Base-by-base conservation (phyloP, 495 filamentous ascomycete species). In the Glarea lozoyensis region DNA sequence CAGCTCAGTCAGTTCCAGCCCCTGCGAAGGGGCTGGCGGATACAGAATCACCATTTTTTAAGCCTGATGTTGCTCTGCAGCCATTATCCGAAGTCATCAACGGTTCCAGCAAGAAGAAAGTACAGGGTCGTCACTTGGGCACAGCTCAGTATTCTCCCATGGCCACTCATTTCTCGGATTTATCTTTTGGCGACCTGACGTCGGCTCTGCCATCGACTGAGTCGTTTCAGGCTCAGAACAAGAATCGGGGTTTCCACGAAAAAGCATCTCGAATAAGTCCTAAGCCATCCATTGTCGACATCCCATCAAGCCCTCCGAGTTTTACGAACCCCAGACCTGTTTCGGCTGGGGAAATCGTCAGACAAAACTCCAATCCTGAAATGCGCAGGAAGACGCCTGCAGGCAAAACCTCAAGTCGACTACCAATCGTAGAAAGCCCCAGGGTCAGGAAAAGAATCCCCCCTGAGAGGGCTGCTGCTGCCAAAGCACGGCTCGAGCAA, bases 401-500 rank as follows among this genome's bases (percentile, higher is more conserved):
- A 13, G 65, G 63, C 36, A 51, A 61, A 2, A 9, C 27, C 13
- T 47, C 45, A 35, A 50, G 46, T 29, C 25, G 39, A 22, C 32
- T 52, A 29, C 35, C 34, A 42, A 61, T 38, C 53, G 57, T 34
- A 61, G 57, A 32, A 38, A 60, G 13, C 31, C 60, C 34, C 38
- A 57, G 47, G 19, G 64, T 51, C 36, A 69, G 65, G 12, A 65
- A 67, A n/a, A 52, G 59, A 1, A 48, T 86, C 16, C 67, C 80
- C 2, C 63, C 75, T 1, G 78, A 84, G 10, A 69, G 82, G 24
- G 60, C 63, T 21, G 70, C 74, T 12, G 81, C 80, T 5, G 83
- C 83, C 2, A 69, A 73, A 49, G 78, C 75, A 20, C 66, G 82
- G 21, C 60, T 86, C 10, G 72, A 76, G 55, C 66, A 68, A 48